Conservation (phyloP, 148 eudicot genomes). For the Drosera capensis region DNA sequence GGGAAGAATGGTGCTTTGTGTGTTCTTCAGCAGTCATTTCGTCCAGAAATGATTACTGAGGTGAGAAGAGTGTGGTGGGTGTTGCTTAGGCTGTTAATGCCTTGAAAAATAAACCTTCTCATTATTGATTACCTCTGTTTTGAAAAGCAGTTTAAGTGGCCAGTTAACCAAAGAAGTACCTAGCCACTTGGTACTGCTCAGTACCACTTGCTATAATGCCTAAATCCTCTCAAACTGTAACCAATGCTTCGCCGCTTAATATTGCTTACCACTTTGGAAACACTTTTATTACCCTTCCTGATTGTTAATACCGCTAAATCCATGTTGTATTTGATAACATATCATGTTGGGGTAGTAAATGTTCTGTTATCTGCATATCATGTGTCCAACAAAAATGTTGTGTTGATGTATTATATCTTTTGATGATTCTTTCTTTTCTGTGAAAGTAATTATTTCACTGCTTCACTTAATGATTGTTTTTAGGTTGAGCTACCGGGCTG, state of each 20-base stretch:
- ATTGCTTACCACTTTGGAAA: too few species aligned
- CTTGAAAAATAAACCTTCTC: neutral
- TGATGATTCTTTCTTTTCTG: slow-evolving; percentile 2
- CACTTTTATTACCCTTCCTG: too few species aligned
- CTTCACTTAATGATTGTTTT: neutral
- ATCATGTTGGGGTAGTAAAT: too few species aligned
- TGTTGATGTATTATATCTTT: neutral
- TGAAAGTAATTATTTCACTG: neutral
- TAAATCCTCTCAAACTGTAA: too few species aligned
- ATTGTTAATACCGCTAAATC: too few species aligned
- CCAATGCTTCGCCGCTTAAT: too few species aligned
- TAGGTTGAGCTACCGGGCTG: slow-evolving; percentile 84
- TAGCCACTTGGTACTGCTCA: too few species aligned
- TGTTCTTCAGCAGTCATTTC: slow-evolving; percentile 82
- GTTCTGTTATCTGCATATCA: neutral
- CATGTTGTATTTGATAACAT: too few species aligned
- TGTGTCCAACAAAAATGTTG: neutral
- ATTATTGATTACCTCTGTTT: too few species aligned
- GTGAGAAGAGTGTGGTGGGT: slow-evolving; percentile 15
- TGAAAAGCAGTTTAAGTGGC: too few species aligned
- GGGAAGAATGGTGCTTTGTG: slow-evolving; percentile 94
- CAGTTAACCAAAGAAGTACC: too few species aligned
- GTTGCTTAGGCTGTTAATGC: neutral
- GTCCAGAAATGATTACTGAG: slow-evolving; percentile 88
- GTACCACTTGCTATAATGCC: too few species aligned